Evolutionary conservation across 345 rosid species (phyloP), one percentile per base, ranked within the genome.

Genomic region (Draba incana): DNA sequence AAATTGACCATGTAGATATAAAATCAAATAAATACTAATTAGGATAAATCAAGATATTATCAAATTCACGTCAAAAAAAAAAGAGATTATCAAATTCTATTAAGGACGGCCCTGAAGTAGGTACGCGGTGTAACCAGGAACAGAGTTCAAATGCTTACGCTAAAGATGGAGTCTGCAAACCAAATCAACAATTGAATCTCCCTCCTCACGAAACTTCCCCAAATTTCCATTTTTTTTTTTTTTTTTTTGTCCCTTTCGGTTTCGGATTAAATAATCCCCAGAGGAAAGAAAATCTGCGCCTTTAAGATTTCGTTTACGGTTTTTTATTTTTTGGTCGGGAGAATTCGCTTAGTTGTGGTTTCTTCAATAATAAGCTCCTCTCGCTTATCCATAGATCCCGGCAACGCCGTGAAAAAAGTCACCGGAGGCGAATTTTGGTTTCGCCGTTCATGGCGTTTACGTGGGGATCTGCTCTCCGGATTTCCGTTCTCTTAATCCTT

Each of bases 391-490:
- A 7, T 28, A 16, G 39, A 62, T 55, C 62, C 76, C 38, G 47
- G 54, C 23, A 28, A 0, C 72, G 56, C 44, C 44, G 14, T 58
- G 47, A 28, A 0, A 31, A 73, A 13, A 52, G 49, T 60, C 23
- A 28, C 10, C 54, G 69, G 58, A 57, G 10, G 8, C 11, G n/a
- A 45, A 35, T 35, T 81, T 81, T 54, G 78, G 57, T 47, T 20
- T 48, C 71, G 66, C 82, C 87, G 48, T 82, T 81, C 10, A 89
- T 92, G 97, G 92, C 90, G 62, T 78, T 84, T 27, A 68, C 89
- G 30, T 83, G 89, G 97, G 82, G 80, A 66, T 85, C 96, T 68
- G 96, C 84, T 73, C 79, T 89, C 49, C 78, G 96, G 75, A 69
- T 92, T 75, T 66, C 83, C 20, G 81, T 95, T 70, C 85, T 95